Base-by-base conservation (phyloP, 2,329 filamentous ascomycete genomes). In the Nothophaeocryptopus gaeumannii region DNA sequence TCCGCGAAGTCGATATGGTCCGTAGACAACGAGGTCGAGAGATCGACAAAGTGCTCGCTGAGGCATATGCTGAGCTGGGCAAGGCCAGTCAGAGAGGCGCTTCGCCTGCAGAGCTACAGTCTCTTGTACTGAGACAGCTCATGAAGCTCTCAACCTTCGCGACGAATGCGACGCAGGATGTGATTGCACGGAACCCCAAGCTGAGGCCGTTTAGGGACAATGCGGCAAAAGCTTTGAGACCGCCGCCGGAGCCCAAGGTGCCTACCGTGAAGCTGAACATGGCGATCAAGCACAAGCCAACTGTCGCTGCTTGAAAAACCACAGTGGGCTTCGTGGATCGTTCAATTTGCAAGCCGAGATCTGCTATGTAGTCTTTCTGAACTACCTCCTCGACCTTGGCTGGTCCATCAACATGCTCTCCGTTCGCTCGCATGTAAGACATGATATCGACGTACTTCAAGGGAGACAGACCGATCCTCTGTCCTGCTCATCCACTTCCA, bases 251-350 rank as follows among this genome's bases (percentile, higher is more conserved):
- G 29, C 38, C 47, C 1, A 64, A 54, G 45, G 56, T 58, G 45
- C 58, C 58, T 7, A 63, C 61, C n/a, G 47, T 63, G 11, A 61
- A 54, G 40, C 34, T 64, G 14, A 65, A 65, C 38, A 53, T 65
- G 50, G 50, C 49, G 2, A 50, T 65, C 5, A 54, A 53, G 39
- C 60, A 63, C 26, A 63, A 54, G 33, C 43, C 39, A 4, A 26
- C 30, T 35, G 48, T 31, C 20, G 45, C 38, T 32, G 42, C 43
- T 32, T 49, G 41, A 44, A 5, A n/a, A n/a, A n/a, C n/a, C n/a
- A n/a, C n/a, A n/a, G 7, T 26, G 7, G 20, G 20, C 20, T 26
- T 26, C 7, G 20, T 7, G 7, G 7, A 26, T 26, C 7, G 20
- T 26, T 26, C 7, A 3, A 26, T 26, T 26, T 26, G 7, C 20